Conservation (phyloP, 2,329 filamentous ascomycete genomes). For the Aspergillus versicolor region DNA sequence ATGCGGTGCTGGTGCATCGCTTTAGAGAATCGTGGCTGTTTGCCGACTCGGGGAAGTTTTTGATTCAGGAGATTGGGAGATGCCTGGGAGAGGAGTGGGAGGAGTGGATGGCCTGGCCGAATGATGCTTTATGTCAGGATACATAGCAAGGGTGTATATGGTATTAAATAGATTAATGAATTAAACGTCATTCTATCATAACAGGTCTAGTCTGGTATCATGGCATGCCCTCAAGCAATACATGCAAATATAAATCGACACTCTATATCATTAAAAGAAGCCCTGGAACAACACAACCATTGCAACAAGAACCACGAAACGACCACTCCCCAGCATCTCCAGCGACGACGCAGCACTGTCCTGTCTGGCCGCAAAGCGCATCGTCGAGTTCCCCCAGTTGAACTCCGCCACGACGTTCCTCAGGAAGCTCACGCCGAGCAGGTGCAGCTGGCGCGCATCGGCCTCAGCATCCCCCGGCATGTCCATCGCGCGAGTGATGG, state of each 20-base stretch:
- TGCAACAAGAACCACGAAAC: not conserved
- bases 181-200: not conserved
- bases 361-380: conserved; percentile 27
- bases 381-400: conserved; percentile 48
- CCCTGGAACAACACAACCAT: not conserved
- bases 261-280: not conserved
- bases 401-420: conserved; percentile 52
- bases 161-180: no score
- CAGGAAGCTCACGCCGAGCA: conserved; percentile 46
- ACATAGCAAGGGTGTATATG: no score
- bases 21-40: conserved; percentile 35
- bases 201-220: not conserved
- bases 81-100: conserved; percentile 25
- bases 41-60: conserved; percentile 24
- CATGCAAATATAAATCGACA: not conserved
- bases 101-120: conserved; percentile 3
- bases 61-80: conserved; percentile 20
- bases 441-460: conserved; percentile 16
- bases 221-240: not conserved
- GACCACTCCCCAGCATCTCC: not conserved
- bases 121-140: no score
- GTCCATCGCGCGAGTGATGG: conserved; percentile 9
- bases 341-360: not conserved
- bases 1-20: conserved; percentile 34
- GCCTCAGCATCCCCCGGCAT: conserved; percentile 10